Evolutionary conservation across 2,329 filamentous ascomycete species (phyloP).

Genomic region (Madurella fahalii): DNA sequence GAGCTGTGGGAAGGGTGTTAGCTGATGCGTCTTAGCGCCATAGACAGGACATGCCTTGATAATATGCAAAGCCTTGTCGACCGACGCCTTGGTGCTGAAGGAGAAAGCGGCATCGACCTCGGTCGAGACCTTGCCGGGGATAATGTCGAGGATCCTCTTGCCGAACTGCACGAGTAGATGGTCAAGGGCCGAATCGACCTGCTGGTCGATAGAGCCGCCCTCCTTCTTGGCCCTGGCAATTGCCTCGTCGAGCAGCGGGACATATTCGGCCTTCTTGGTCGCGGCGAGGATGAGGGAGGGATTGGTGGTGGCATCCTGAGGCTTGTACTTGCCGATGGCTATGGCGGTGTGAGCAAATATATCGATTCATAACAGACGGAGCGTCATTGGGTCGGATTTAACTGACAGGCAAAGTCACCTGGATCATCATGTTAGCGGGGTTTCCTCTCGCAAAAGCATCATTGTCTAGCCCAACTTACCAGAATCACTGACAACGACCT

Average conservation of each 20-base stretch:
- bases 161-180: conserved; percentile 95
- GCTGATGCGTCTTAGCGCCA: background rate
- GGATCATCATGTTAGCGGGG: conserved; percentile 30
- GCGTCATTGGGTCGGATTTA: conserved; percentile 5
- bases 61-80: conserved; percentile 94
- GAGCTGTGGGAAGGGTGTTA: conserved; percentile 53
- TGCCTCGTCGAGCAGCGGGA: conserved; percentile 81
- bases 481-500: conserved; percentile 96
- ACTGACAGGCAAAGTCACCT: conserved; percentile 77
- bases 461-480: conserved; percentile 53
- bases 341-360: conserved; percentile 32
- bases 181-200: conserved; percentile 90
- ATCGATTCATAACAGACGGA: background rate
- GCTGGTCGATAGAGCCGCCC: conserved; percentile 64
- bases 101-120: conserved; percentile 96
- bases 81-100: conserved; percentile 87
- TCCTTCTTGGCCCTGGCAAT: conserved; percentile 80
- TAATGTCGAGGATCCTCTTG: conserved; percentile 93
- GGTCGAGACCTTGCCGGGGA: conserved; percentile 97
- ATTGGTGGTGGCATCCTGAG: conserved; percentile 99
- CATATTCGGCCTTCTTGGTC: conserved; percentile 97
- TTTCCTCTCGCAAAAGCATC: conserved; percentile 15
- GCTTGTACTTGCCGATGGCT: conserved; percentile 99
- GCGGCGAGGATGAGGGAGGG: conserved; percentile 96
- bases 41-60: conserved; percentile 66